Evolutionary conservation across 2,329 filamentous ascomycete genomes (phyloP).

Genomic region (Talaromyces sp.): DNA sequence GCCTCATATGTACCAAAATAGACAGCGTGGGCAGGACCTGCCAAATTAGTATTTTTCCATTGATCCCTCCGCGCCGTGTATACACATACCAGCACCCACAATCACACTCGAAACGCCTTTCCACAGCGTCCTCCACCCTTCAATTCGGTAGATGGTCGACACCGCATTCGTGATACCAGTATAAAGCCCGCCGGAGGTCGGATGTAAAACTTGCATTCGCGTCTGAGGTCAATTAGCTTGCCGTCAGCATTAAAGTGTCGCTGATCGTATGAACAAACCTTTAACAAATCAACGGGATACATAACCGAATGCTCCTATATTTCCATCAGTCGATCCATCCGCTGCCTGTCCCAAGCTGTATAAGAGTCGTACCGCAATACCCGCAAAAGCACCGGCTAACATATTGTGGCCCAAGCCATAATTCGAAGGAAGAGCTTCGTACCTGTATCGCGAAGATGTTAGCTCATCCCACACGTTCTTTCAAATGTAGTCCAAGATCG

Average conservation of each 20-base stretch:
- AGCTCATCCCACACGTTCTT: background rate
- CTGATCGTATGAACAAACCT: constrained; percentile 58
- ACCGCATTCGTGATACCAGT: constrained; percentile 89
- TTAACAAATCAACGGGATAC: constrained; percentile 97
- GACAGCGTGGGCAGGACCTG: constrained; percentile 92
- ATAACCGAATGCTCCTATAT: constrained; percentile 92
- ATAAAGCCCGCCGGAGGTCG: constrained; percentile 75
- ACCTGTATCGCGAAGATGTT: constrained; percentile 50
- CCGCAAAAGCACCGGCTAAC: constrained; percentile 92
- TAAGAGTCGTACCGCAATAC: constrained; percentile 71
- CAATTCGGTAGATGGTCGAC: constrained; percentile 83
- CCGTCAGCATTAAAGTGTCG: background rate
- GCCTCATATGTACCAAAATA: constrained; percentile 98
- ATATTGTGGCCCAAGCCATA: constrained; percentile 94
- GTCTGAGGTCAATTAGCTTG: constrained; percentile 58
- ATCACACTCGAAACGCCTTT: constrained; percentile 95
- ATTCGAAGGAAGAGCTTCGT: constrained; percentile 91
- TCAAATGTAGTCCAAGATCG: background rate
- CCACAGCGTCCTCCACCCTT: constrained; percentile 91
- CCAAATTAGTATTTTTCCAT: constrained; percentile 14
- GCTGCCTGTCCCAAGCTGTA: background rate
- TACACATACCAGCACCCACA: constrained; percentile 77
- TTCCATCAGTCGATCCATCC: background rate
- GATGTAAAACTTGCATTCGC: constrained; percentile 94
- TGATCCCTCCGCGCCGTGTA: background rate